A percentile compares a stretch with the other conserved stretches of the same genome.
Conservation (phyloP, 1,284 basidiomycete species). For the Malassezia vespertilionis region DNA sequence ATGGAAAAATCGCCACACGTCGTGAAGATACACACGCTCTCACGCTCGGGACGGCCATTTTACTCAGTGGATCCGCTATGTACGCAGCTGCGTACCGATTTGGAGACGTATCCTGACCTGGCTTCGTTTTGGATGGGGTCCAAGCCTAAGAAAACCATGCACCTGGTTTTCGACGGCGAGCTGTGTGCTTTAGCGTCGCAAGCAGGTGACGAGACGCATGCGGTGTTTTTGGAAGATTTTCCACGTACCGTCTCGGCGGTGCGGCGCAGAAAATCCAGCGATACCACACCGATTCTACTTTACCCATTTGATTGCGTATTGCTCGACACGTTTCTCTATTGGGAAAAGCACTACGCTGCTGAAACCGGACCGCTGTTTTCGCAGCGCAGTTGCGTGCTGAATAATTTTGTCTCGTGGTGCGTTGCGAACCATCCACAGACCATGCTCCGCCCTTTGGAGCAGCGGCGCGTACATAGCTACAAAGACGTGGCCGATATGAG, state of each 20-base stretch:
- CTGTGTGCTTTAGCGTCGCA: slow-evolving; percentile 23
- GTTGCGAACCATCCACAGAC: not conserved
- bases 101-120: slow-evolving; percentile 15
- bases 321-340: slow-evolving; percentile 23
- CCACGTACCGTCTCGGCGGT: slow-evolving; percentile 17
- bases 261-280: slow-evolving; percentile 19
- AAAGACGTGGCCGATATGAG: slow-evolving; percentile 15
- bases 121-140: not conserved
- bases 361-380: slow-evolving; percentile 10
- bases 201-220: not conserved
- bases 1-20: not conserved
- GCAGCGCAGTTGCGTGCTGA: slow-evolving; percentile 15
- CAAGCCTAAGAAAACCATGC: not conserved
- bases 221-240: slow-evolving; percentile 25
- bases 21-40: slow-evolving; percentile 17
- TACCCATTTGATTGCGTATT: slow-evolving; percentile 31
- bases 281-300: slow-evolving; percentile 19
- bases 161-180: slow-evolving; percentile 32
- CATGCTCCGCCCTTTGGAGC: slow-evolving; percentile 20
- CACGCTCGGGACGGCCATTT: slow-evolving; percentile 24
- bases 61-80: slow-evolving; percentile 18
- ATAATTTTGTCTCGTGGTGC: slow-evolving; percentile 16
- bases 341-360: slow-evolving; percentile 9
- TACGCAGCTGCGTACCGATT: slow-evolving; percentile 14
- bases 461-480: slow-evolving; percentile 19